Conservation (phyloP, 2,329 filamentous ascomycete species). For the Bipolaris bicolor region DNA sequence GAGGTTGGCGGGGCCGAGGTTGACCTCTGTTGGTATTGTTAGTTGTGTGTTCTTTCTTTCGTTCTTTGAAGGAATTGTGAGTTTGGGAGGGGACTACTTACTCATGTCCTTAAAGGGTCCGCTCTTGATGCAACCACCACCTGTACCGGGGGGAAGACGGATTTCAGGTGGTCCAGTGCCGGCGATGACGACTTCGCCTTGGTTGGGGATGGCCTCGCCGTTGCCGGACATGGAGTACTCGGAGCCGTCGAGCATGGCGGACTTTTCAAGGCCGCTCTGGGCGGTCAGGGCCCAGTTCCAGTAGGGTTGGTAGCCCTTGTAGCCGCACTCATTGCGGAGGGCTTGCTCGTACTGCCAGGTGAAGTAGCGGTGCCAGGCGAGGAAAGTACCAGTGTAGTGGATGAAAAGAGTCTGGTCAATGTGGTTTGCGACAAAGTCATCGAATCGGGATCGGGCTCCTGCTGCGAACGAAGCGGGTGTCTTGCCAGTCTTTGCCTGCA, state of each 20-base stretch:
- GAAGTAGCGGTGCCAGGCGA: slow-evolving; percentile 52
- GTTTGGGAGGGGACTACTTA: neutral
- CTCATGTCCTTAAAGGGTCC: slow-evolving; percentile 58
- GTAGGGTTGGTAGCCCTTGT: slow-evolving; percentile 53
- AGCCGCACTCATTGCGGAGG: slow-evolving; percentile 52
- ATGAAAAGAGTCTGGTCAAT: slow-evolving; percentile 45
- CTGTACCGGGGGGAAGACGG: slow-evolving; percentile 55
- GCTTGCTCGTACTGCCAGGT: slow-evolving; percentile 51
- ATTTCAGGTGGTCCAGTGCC: slow-evolving; percentile 31
- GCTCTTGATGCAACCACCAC: slow-evolving; percentile 60
- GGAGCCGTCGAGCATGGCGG: slow-evolving; percentile 63
- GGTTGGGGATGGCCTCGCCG: slow-evolving; percentile 45
- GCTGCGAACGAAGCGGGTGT: slow-evolving; percentile 36
- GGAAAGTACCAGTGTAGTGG: slow-evolving; percentile 43
- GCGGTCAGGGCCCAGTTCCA: slow-evolving; percentile 61
- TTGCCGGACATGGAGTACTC: slow-evolving; percentile 56
- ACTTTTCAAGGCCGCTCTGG: slow-evolving; percentile 51
- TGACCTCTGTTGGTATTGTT: slow-evolving; percentile 13
- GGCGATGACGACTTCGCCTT: slow-evolving; percentile 35
- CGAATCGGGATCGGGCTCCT: slow-evolving; percentile 44
- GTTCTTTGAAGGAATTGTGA: too few species aligned
- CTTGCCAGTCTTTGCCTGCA: slow-evolving; percentile 37
- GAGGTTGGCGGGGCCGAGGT: slow-evolving; percentile 24
- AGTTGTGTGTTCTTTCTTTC: too few species aligned
- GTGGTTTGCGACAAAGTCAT: slow-evolving; percentile 49